A percentile compares a stretch with the other conserved stretches of the same genome.
Conservation (phyloP, 2,329 filamentous ascomycete genomes). For the Didymella lethalis region DNA sequence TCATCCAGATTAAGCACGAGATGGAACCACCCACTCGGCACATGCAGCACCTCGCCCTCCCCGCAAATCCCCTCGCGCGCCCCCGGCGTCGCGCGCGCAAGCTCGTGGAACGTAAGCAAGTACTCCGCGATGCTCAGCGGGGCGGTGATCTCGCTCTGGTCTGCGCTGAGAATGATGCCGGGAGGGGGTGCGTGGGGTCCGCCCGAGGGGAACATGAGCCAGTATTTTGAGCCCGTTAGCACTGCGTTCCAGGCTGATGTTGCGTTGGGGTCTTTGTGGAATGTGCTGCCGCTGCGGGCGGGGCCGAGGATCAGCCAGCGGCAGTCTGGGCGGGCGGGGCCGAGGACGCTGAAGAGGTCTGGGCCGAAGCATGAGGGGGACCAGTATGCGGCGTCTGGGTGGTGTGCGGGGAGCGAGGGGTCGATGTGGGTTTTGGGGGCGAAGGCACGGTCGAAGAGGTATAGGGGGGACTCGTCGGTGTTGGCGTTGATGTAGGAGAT, state of each 20-base stretch:
- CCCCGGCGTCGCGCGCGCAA: slow-evolving; percentile 76
- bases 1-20: slow-evolving; percentile 87
- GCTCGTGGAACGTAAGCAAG: slow-evolving; percentile 86
- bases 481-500: slow-evolving; percentile 81
- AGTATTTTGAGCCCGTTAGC: slow-evolving; percentile 89
- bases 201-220: slow-evolving; percentile 94
- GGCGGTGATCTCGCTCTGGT: slow-evolving; percentile 91
- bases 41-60: slow-evolving; percentile 86
- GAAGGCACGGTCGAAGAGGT: slow-evolving; percentile 89
- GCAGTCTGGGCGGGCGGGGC: slow-evolving; percentile 80
- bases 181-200: slow-evolving; percentile 71
- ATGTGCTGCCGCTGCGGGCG: slow-evolving; percentile 86
- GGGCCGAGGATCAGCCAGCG: slow-evolving; percentile 94
- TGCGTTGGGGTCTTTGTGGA: slow-evolving; percentile 82
- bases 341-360: slow-evolving; percentile 84
- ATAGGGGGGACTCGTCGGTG: slow-evolving; percentile 86
- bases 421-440: slow-evolving; percentile 81
- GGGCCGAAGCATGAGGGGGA: slow-evolving; percentile 83
- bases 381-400: slow-evolving; percentile 72
- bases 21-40: slow-evolving; percentile 97
- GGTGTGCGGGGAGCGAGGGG: slow-evolving; percentile 55
- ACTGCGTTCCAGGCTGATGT: slow-evolving; percentile 95
- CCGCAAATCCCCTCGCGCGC: slow-evolving; percentile 86
- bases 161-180: slow-evolving; percentile 86
- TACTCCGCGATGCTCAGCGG: slow-evolving; percentile 97